Conservation (phyloP, 1,139 yeast genomes). For the Debaryomyces nepalensis region DNA sequence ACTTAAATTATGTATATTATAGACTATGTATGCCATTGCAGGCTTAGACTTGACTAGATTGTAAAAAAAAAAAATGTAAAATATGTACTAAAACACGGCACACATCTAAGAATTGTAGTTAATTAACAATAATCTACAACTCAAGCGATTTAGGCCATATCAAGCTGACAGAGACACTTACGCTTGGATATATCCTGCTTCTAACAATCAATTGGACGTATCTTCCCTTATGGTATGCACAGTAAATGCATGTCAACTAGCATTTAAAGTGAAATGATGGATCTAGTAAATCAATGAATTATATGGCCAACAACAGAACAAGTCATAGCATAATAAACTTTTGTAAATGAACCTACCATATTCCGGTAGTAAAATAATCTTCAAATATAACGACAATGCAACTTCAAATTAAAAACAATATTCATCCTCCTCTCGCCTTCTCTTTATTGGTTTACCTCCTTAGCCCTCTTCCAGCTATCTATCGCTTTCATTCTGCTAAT, state of each 20-base stretch:
- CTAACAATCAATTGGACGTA: background rate
- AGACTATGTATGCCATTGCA: constrained; percentile 4
- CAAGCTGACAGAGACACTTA: too few species aligned
- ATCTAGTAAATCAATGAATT: constrained; percentile 1
- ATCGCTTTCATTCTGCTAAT: background rate
- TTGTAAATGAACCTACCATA: constrained; percentile 1
- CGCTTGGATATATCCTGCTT: too few species aligned
- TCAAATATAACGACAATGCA: constrained; percentile 4
- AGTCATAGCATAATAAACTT: background rate
- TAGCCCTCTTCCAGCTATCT: background rate
- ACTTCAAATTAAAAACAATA: constrained; percentile 4
- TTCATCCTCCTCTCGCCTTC: background rate
- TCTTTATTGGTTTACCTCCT: background rate
- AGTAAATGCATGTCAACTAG: background rate
- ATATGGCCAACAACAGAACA: background rate
- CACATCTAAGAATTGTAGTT: background rate
- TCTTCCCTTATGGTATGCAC: background rate
- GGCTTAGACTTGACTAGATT: background rate
- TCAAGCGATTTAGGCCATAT: too few species aligned
- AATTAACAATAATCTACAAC: too few species aligned
- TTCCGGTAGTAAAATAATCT: constrained; percentile 3
- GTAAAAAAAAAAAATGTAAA: background rate
- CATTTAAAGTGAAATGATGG: background rate
- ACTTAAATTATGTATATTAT: constrained; percentile 4
- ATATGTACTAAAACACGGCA: constrained; percentile 1